phyloP scores from a whole-genome alignment of 1,284 basidiomycete genomes.

The Puccinia triticina region DNA sequence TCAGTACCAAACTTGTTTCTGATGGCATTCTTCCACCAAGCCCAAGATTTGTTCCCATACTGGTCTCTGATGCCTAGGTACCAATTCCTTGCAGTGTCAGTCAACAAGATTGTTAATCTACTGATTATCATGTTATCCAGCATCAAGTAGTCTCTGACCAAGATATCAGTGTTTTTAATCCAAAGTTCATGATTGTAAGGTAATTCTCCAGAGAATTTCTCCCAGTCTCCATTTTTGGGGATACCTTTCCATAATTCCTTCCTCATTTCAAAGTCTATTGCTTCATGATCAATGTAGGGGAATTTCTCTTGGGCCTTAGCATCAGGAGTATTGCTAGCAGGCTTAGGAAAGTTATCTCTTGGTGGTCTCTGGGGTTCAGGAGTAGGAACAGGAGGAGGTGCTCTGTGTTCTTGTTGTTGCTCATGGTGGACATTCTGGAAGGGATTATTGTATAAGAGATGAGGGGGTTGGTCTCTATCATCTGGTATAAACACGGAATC shows the following conservation, averaged over 20 bases:
- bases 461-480: too few relatives aligned
- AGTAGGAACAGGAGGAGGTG: too few relatives aligned
- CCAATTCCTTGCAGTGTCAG: neutral
- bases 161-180: neutral
- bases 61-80: neutral
- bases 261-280: neutral
- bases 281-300: too few relatives aligned
- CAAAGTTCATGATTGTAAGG: neutral
- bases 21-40: neutral
- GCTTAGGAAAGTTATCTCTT: too few relatives aligned
- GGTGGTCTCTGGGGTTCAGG: too few relatives aligned
- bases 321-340: too few relatives aligned
- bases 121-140: neutral
- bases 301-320: too few relatives aligned
- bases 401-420: too few relatives aligned
- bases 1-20: neutral
- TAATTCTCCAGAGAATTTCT: constrained; percentile 15
- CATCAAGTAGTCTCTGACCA: neutral
- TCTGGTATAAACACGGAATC: too few relatives aligned
- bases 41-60: neutral
- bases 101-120: neutral
- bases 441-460: too few relatives aligned
- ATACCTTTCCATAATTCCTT: neutral
- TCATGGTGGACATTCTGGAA: too few relatives aligned
- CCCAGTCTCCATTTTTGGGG: neutral